phyloP scores from a whole-genome alignment of 176 grass and related monocot genomes.

The Aegilops tauschii region DNA sequence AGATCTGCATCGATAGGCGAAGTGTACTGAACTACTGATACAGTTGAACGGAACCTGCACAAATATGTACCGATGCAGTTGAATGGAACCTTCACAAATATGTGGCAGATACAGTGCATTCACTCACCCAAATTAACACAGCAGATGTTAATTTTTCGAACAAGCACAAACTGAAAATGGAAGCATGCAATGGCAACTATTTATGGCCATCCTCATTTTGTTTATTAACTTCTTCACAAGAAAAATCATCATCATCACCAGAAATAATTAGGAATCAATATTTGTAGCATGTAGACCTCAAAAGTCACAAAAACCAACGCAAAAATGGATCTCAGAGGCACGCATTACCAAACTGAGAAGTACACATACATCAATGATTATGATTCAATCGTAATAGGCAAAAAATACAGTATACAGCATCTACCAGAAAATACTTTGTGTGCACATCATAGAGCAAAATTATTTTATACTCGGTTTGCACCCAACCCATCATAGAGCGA shows the following conservation, averaged over 20 bases:
- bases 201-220: background rate
- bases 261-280: background rate
- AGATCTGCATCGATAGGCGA: background rate
- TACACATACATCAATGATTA: background rate
- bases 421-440: background rate
- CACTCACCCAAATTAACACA: background rate
- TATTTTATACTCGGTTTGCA: background rate
- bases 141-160: background rate
- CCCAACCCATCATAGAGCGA: background rate
- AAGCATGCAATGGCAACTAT: constrained; percentile 22
- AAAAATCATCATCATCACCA: background rate
- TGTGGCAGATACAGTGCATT: background rate
- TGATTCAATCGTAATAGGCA: background rate
- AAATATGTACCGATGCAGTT: background rate
- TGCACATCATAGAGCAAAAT: background rate
- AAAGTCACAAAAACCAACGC: background rate
- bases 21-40: background rate
- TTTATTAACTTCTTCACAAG: background rate
- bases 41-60: background rate
- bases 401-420: background rate
- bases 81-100: background rate
- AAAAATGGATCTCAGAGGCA: background rate
- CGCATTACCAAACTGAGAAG: background rate
- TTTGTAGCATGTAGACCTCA: background rate
- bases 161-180: constrained; percentile 6